Base-by-base conservation (phyloP, 2,329 filamentous ascomycete species). In the Trichoderma citrinoviride region DNA sequence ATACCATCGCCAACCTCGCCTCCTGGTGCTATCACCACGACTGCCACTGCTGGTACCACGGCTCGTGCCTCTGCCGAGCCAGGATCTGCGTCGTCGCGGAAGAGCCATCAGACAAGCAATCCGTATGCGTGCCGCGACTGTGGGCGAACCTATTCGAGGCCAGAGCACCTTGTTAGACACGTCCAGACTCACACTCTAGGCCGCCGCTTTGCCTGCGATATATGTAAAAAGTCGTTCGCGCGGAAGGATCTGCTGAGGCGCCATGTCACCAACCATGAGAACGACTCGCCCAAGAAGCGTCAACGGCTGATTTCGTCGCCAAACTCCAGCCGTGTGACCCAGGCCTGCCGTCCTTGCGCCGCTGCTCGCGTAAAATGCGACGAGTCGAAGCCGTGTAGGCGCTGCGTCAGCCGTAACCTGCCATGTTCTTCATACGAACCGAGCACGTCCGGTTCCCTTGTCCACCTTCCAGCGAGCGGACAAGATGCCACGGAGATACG, bases 341-440 rank as follows among this genome's bases (percentile, higher is more conserved):
- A 84, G 67, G 83, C 83, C 15, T 85, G 83, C 67, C 78, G 79
- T 25, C 74, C 80, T 10, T 85, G 83, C 67, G 82, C 83, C 3
- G 72, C 78, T 19, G 82, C 83, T 12, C 77, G 83, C 21, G 81
- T 85, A 50, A 85, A 85, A 68, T 85, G 83, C 66, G 82, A 84
- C 66, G 83, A 85, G 64, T 71, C 76, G 23, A 85, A 85, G 72
- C 83, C 83, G 37, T 85, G 83, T 70, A 78, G 79, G 19, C 78
- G 83, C 33, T 85, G 83, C 67, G 75, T 79, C 57, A 79, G 75
- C 61, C 78, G 82, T 29, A 79, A 80, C 49, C 67, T 85, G 60
- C 71, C 69, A 15, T 85, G 83, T 72, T 79, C 76, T 27, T 73
- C 73, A 17, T 70, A 74, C 12, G 76, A 77, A 58, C 70, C 75